Conservation (phyloP, 352 stramenopile genomes). For the Phytophthora chlamydospora region DNA sequence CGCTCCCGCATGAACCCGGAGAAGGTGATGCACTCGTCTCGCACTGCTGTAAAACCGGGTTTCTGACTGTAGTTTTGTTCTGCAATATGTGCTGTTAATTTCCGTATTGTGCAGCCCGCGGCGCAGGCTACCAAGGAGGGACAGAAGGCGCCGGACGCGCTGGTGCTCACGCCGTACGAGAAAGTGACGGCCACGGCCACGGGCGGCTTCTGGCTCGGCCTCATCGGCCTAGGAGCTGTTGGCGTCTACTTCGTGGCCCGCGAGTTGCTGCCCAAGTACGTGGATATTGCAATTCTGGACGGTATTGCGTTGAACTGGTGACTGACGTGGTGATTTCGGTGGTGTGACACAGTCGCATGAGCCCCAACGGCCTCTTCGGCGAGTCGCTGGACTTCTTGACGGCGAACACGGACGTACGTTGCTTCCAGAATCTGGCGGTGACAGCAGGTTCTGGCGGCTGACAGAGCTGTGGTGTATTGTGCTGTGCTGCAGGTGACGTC, state of each 20-base stretch:
- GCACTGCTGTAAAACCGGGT: not conserved
- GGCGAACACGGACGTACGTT: slow-evolving; percentile 71
- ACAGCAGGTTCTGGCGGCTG: not conserved
- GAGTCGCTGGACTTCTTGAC: slow-evolving; percentile 77
- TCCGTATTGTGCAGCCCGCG: slow-evolving; percentile 27
- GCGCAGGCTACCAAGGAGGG: slow-evolving; percentile 48
- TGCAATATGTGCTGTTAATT: slow-evolving; percentile 1
- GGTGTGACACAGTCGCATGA: slow-evolving; percentile 67
- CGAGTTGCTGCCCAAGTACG: slow-evolving; percentile 91
- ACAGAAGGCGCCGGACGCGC: slow-evolving; percentile 66
- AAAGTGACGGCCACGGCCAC: slow-evolving; percentile 93
- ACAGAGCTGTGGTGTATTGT: slow-evolving; percentile 1
- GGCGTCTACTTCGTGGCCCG: slow-evolving; percentile 94
- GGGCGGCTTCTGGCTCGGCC: slow-evolving; percentile 88
- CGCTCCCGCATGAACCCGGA: slow-evolving; percentile 59
- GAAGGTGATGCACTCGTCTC: slow-evolving; percentile 43
- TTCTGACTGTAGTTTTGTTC: slow-evolving; percentile 11
- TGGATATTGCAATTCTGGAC: slow-evolving; percentile 11
- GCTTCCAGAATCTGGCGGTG: not conserved
- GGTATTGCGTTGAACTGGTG: not conserved
- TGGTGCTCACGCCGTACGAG: slow-evolving; percentile 93
- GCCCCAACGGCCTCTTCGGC: slow-evolving; percentile 81
- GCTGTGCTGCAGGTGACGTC: slow-evolving; percentile 60
- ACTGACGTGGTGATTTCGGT: slow-evolving; percentile 12
- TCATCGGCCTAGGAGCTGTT: slow-evolving; percentile 80